Conservation (phyloP, 2,329 filamentous ascomycete species). For the Stagonosporopsis rhizophila region DNA sequence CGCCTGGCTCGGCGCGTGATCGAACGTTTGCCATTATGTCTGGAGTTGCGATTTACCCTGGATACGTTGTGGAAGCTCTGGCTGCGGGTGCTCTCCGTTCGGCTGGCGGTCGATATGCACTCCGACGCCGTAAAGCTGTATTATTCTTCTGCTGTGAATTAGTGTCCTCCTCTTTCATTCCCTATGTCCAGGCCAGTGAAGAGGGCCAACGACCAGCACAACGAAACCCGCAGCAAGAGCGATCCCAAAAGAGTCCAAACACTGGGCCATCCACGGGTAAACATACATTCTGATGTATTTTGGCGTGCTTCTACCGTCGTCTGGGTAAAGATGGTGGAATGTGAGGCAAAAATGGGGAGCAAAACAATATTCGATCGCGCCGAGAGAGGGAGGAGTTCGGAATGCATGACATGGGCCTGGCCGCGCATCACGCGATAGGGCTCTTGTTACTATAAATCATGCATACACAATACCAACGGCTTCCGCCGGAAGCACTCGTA, state of each 20-base stretch:
- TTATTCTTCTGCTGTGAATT: conserved; percentile 5
- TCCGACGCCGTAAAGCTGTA: conserved; percentile 1
- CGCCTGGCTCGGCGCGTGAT: conserved; percentile 17
- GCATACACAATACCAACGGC: conserved; percentile 6
- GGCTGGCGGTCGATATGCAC: background rate
- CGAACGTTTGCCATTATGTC: conserved; percentile 18
- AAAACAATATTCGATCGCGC: conserved; percentile 31
- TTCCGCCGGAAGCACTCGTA: conserved; percentile 1
- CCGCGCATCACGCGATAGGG: conserved; percentile 16
- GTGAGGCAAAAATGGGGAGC: conserved; percentile 40
- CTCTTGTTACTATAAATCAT: conserved; percentile 1
- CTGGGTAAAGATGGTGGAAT: conserved; percentile 48
- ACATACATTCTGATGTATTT: conserved; percentile 43
- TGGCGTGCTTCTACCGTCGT: conserved; percentile 42
- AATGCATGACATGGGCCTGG: conserved; percentile 29
- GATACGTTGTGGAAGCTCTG: background rate
- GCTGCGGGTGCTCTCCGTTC: background rate
- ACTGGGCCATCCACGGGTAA: conserved; percentile 28
- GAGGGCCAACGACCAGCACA: conserved; percentile 25
- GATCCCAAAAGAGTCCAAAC: conserved; percentile 23
- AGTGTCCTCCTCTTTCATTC: conserved; percentile 29
- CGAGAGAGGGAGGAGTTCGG: conserved; percentile 36
- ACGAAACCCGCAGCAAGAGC: conserved; percentile 26
- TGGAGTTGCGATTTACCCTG: background rate
- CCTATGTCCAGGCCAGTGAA: conserved; percentile 5